Conservation (phyloP, 768 basidiomycete species). For the Hydnomerulius pinastri region DNA sequence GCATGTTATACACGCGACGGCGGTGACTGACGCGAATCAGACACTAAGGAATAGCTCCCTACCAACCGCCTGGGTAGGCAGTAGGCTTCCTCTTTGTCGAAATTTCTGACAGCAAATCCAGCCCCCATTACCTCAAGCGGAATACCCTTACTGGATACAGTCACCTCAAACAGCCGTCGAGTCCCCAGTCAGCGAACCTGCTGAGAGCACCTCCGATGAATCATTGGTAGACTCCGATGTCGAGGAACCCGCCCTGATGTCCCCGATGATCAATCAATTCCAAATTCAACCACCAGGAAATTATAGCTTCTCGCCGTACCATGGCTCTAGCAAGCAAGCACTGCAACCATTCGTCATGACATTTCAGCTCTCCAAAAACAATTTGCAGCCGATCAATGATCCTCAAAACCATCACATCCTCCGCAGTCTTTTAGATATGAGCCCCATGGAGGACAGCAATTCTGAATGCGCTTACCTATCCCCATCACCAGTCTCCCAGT, state of each 20-base stretch:
- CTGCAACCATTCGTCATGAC: slow-evolving; percentile 32
- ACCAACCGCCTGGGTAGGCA: slow-evolving; percentile 22
- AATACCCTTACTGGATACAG: slow-evolving; percentile 15
- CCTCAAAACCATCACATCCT: slow-evolving; percentile 27
- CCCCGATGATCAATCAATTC: slow-evolving; percentile 33
- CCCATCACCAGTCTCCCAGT: slow-evolving; percentile 3
- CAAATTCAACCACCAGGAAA: slow-evolving; percentile 23
- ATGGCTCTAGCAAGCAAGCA: slow-evolving; percentile 11
- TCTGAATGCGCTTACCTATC: slow-evolving; percentile 10
- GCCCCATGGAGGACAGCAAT: slow-evolving; percentile 16
- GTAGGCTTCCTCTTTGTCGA: neutral
- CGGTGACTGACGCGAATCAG: slow-evolving; percentile 12
- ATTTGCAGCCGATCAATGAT: slow-evolving; percentile 27
- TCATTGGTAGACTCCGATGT: slow-evolving; percentile 31
- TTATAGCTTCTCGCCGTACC: slow-evolving; percentile 3
- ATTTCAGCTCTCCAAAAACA: slow-evolving; percentile 28
- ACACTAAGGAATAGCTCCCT: slow-evolving; percentile 20
- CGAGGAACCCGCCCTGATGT: slow-evolving; percentile 29
- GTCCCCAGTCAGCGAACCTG: slow-evolving; percentile 31
- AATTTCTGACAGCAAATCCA: slow-evolving; percentile 19
- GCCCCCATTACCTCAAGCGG: slow-evolving; percentile 19
- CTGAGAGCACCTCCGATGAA: slow-evolving; percentile 32
- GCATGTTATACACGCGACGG: slow-evolving; percentile 5
- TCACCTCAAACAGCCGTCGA: slow-evolving; percentile 11
- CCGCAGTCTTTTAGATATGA: slow-evolving; percentile 16